phyloP scores from a whole-genome alignment of 352 stramenopile genomes.

The Globisporangium solare region DNA sequence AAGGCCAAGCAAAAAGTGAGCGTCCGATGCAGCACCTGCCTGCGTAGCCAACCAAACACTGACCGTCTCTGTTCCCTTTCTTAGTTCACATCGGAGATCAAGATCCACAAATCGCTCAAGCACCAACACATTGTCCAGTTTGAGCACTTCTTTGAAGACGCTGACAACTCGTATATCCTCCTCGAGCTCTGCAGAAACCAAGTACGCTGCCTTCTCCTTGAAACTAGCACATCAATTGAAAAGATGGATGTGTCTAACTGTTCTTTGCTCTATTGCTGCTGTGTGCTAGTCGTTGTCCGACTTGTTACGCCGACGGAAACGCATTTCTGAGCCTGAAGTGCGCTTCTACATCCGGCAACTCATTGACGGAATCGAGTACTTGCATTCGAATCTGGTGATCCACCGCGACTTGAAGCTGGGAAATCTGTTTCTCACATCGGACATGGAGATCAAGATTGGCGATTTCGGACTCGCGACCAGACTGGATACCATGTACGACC shows the following conservation, averaged over 20 bases:
- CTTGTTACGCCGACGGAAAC: constrained; percentile 93
- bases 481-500: constrained; percentile 86
- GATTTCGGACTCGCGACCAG: constrained; percentile 92
- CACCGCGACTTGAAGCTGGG: constrained; percentile 98
- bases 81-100: constrained; percentile 95
- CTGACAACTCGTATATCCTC: constrained; percentile 96
- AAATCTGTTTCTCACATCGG: constrained; percentile 95
- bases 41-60: background rate
- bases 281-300: constrained; percentile 90
- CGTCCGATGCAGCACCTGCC: too few species aligned
- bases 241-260: constrained; percentile 1
- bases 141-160: constrained; percentile 98
- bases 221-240: background rate
- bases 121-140: constrained; percentile 96
- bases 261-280: constrained; percentile 1
- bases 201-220: constrained; percentile 17
- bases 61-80: constrained; percentile 32
- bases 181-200: constrained; percentile 96
- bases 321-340: constrained; percentile 93
- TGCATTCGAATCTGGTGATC: constrained; percentile 94
- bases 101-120: constrained; percentile 96
- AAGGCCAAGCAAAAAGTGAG: constrained; percentile 95
- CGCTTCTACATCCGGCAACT: constrained; percentile 91
- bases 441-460: constrained; percentile 96
- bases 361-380: constrained; percentile 92